Base-by-base conservation (phyloP, 768 basidiomycete species). In the Paxillus rubicundulus region DNA sequence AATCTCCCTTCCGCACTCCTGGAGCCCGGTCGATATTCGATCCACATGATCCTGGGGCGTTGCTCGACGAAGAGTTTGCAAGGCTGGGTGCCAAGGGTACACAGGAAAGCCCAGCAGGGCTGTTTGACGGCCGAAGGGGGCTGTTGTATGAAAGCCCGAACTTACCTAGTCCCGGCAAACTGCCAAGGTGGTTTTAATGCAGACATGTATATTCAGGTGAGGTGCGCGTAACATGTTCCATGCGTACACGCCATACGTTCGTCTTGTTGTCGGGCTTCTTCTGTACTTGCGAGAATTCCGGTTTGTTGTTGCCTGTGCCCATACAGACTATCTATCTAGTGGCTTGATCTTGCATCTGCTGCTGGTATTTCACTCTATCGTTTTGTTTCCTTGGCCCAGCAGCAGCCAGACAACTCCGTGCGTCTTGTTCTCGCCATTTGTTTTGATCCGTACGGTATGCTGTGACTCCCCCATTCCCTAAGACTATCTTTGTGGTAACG, bases 71-170 rank as follows among this genome's bases (percentile, higher is more conserved):
- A 45, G 89, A 92, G 52, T 71, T 92, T 49, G 79, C 76, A 44
- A 72, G 84, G 50, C 68, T 82, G 52, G 75, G 77, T 4, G 63
- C 57, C 41, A 72, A 60, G 52, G 73, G 68, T 4, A 61, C 67
- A 27, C 77, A 77, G 18, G 84, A 85, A 33, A 89, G 86, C 60
- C 88, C 87, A 0, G 76, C 70, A 0, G 86, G 87, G 1, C 61
- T 89, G 45, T 91, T 82, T 65, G 89, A 83, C 38, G 77, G 78
- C 57, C 77, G 75, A 16, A 73, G 74, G 27, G 76, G 77, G 33
- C 61, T 86, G 56, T 61, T 90, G 59, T 91, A 89, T 58, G 84
- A 88, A 56, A 89, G 87, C 64, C 89, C 89, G n/a, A 83, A 79
- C 44, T 55, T 77, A 54, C 60, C 76, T 42, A 84, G 82, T 59